These are phyloP conservation scores for Xerocomus potaroensis DNA, from an alignment of 768 basidiomycete species.

Conservation along the genomic window DNA sequence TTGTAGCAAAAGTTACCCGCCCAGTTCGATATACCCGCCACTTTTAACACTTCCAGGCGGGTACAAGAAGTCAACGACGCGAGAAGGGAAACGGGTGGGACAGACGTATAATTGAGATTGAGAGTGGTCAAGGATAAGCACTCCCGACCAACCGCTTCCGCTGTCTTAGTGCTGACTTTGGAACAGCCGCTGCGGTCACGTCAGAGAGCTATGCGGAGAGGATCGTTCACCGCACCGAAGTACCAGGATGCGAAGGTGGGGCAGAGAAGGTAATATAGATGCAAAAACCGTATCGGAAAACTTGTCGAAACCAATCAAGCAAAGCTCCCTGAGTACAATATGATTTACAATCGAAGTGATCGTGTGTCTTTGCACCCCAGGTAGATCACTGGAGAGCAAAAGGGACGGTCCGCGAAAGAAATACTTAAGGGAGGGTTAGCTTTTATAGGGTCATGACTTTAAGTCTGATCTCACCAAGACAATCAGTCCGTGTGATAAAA, in stretches of 20 bases:
- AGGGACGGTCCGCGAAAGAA: conserved; percentile 55
- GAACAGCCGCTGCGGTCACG: conserved; percentile 48
- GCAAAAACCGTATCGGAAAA: conserved; percentile 51
- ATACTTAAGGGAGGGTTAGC: conserved; percentile 35
- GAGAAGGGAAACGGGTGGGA: conserved; percentile 44
- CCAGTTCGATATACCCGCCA: conserved; percentile 61
- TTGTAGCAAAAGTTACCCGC: conserved; percentile 32
- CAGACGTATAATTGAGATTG: conserved; percentile 61
- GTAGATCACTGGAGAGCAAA: conserved; percentile 42
- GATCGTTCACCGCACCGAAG: conserved; percentile 44
- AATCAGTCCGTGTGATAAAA: conserved; percentile 53
- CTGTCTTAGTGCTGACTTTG: conserved; percentile 49
- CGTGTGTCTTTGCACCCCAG: conserved; percentile 50
- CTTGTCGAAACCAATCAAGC: conserved; percentile 49
- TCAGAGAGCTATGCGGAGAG: conserved; percentile 12
- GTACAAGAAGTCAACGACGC: conserved; percentile 36
- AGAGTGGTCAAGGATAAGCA: conserved; percentile 44
- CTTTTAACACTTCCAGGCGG: conserved; percentile 52
- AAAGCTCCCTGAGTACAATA: conserved; percentile 40
- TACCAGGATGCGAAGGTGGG: conserved; percentile 43
- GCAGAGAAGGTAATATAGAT: conserved; percentile 41
- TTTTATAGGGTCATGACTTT: not conserved
- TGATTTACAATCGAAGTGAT: conserved; percentile 39
- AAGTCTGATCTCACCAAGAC: conserved; percentile 39
- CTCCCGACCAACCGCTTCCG: conserved; percentile 37